Conservation (phyloP, 2,329 filamentous ascomycete genomes). For the Lasiodiplodia sp. region DNA sequence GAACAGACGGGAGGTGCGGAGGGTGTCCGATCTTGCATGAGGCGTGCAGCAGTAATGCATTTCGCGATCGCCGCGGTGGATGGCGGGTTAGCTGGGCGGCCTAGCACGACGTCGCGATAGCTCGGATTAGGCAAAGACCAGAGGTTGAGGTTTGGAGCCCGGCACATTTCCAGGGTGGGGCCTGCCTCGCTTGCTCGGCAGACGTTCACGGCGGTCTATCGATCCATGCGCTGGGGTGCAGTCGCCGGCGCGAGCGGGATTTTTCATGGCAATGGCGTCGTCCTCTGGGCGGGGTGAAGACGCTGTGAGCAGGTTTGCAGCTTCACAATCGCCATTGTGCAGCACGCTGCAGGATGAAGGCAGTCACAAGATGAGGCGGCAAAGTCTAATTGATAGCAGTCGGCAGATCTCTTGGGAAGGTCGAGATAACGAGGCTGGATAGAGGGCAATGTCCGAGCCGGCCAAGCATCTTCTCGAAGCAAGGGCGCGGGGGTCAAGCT, state of each 20-base stretch:
- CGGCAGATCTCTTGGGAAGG: conserved; percentile 19
- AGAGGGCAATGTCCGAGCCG: conserved; percentile 6
- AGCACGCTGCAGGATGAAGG: conserved; percentile 6
- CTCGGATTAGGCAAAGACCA: conserved; percentile 18
- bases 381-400: conserved; percentile 21
- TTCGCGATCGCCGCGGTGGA: conserved; percentile 9
- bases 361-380: conserved; percentile 27
- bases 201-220: conserved; percentile 2
- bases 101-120: conserved; percentile 11
- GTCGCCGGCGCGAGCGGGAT: conserved; percentile 8
- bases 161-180: not conserved
- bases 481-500: conserved; percentile 16
- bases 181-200: conserved; percentile 1
- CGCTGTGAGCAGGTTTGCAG: conserved; percentile 3
- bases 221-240: not conserved
- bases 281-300: conserved; percentile 5
- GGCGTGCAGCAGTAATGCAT: conserved; percentile 18
- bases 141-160: conserved; percentile 12
- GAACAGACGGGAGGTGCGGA: conserved; percentile 9
- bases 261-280: conserved; percentile 4
- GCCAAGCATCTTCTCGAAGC: conserved; percentile 24
- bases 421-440: conserved; percentile 8
- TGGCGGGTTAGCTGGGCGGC: conserved; percentile 6
- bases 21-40: conserved; percentile 24
- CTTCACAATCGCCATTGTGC: conserved; percentile 7